Conservation (phyloP, 2,329 filamentous ascomycete genomes). For the Alternaria alternata region DNA sequence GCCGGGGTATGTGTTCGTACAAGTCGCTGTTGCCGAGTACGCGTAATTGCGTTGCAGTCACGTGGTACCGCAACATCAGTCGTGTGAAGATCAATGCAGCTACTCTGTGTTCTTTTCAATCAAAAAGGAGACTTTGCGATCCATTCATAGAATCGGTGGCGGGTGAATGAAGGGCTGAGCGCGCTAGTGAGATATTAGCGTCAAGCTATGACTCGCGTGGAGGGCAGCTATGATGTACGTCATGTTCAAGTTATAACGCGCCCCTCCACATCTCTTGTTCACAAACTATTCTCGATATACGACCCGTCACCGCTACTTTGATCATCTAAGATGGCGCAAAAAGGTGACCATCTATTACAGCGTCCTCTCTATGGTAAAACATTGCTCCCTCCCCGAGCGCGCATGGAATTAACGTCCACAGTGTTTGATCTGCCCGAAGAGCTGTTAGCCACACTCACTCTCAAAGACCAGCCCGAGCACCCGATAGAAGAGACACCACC, state of each 20-base stretch:
- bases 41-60: background rate
- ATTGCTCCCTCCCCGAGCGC: background rate
- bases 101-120: background rate
- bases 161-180: background rate
- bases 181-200: slow-evolving; percentile 1
- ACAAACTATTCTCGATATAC: background rate
- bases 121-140: too few relatives aligned
- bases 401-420: slow-evolving; percentile 48
- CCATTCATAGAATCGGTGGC: background rate
- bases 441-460: slow-evolving; percentile 72
- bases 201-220: slow-evolving; percentile 8
- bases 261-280: slow-evolving; percentile 12
- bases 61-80: background rate
- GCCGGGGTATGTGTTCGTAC: slow-evolving; percentile 13
- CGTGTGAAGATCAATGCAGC: background rate
- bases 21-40: slow-evolving; percentile 4
- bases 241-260: slow-evolving; percentile 13
- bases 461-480: slow-evolving; percentile 55
- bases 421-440: slow-evolving; percentile 84
- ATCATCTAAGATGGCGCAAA: slow-evolving; percentile 38
- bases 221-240: slow-evolving; percentile 7
- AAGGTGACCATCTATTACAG: slow-evolving; percentile 44
- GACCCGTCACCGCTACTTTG: background rate
- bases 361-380: slow-evolving; percentile 51
- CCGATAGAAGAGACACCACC: slow-evolving; percentile 26